A percentile compares a stretch with the other conserved stretches of the same genome.
Conservation (phyloP, 1,284 basidiomycete genomes). For the Cerioporus squamosus region DNA sequence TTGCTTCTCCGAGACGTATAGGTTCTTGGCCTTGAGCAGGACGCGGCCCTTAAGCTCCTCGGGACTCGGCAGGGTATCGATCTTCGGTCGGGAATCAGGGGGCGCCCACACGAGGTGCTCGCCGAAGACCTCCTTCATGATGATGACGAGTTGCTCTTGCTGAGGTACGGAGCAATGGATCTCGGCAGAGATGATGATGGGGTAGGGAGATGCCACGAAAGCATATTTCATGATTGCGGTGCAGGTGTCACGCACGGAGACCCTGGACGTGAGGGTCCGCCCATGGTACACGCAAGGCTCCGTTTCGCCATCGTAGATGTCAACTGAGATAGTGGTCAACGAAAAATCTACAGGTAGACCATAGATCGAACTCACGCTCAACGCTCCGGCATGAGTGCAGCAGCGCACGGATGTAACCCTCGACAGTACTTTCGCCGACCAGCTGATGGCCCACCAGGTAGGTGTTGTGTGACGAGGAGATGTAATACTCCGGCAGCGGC, state of each 20-base stretch:
- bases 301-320: constrained; percentile 89
- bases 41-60: constrained; percentile 83
- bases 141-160: constrained; percentile 82
- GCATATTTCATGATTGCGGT: constrained; percentile 91
- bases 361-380: constrained; percentile 66
- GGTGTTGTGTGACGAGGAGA: constrained; percentile 97
- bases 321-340: constrained; percentile 58
- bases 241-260: constrained; percentile 86
- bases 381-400: constrained; percentile 92
- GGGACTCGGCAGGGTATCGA: constrained; percentile 81
- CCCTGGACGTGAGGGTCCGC: constrained; percentile 88
- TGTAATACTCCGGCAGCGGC: constrained; percentile 88
- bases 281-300: constrained; percentile 91
- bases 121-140: constrained; percentile 84
- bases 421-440: constrained; percentile 91
- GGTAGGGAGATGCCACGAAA: constrained; percentile 92
- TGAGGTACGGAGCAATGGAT: constrained; percentile 86
- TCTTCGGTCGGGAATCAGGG: constrained; percentile 50
- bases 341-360: not conserved
- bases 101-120: constrained; percentile 72
- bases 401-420: constrained; percentile 94
- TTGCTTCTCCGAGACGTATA: constrained; percentile 49
- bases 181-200: constrained; percentile 94
- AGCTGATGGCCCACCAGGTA: constrained; percentile 96
- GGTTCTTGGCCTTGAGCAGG: constrained; percentile 84